Evolutionary conservation across 306 rosid genomes (phyloP).

Genomic region (Sophora flavescens): DNA sequence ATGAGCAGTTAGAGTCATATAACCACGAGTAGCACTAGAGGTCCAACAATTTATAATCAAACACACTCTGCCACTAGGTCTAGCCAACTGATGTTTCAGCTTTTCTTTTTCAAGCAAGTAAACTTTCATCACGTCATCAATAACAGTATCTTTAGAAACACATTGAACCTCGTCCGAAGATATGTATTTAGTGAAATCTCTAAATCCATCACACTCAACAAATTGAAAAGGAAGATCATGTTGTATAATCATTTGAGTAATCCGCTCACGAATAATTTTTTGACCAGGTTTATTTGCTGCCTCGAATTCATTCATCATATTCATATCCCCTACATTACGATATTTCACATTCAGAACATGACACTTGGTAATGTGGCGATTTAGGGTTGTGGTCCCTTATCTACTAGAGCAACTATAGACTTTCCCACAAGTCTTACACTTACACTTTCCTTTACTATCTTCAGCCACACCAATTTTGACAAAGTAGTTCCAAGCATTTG

Average conservation of each 20-base stretch:
- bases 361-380: background rate
- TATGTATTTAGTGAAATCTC: background rate
- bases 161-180: background rate
- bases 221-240: slow-evolving; percentile 22
- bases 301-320: background rate
- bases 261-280: background rate
- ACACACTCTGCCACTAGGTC: slow-evolving; percentile 7
- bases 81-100: slow-evolving; percentile 29
- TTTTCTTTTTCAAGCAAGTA: slow-evolving; percentile 34
- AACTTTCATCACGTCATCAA: slow-evolving; percentile 23
- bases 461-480: background rate
- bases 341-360: background rate
- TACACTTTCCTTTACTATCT: background rate
- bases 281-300: background rate
- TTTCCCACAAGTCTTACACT: slow-evolving; percentile 11
- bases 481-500: background rate
- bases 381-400: background rate
- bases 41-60: slow-evolving; percentile 13
- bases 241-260: slow-evolving; percentile 3
- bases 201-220: slow-evolving; percentile 25
- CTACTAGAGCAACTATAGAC: background rate
- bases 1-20: slow-evolving; percentile 26
- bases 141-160: slow-evolving; percentile 11
- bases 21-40: background rate
- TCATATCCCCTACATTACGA: background rate